A percentile compares a stretch with the other conserved stretches of the same genome.
phyloP scores from a whole-genome alignment of 306 rosid species.

The Argentina anserina region DNA sequence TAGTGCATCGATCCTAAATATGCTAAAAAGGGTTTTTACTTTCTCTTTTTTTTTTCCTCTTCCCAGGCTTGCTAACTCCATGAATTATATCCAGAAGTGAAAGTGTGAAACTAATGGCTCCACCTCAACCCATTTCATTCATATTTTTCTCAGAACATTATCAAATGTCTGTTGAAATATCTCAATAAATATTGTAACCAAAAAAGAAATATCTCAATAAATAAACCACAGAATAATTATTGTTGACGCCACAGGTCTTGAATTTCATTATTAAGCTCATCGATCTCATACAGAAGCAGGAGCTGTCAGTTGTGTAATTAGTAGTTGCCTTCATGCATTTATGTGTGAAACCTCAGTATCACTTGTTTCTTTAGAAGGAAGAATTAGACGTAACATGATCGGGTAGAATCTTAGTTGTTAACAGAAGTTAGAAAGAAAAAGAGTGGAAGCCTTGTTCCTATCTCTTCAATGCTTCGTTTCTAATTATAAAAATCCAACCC shows the following conservation, averaged over 20 bases:
- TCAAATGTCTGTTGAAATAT: neutral
- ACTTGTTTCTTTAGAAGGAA: neutral
- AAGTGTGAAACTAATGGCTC: constrained; percentile 1
- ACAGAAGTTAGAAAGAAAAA: too few relatives aligned
- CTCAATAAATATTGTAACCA: too few relatives aligned
- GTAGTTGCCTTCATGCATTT: neutral
- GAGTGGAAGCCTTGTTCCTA: neutral
- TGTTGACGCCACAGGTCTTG: neutral
- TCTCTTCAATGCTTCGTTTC: neutral
- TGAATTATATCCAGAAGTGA: constrained; percentile 9
- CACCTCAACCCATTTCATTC: neutral
- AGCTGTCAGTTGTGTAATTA: neutral
- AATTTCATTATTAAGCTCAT: neutral
- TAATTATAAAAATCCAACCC: neutral
- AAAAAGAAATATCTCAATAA: neutral
- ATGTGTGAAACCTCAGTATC: neutral
- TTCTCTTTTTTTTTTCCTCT: neutral
- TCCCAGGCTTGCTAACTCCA: constrained; percentile 12
- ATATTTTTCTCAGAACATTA: neutral
- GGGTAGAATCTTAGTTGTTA: too few relatives aligned
- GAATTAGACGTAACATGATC: neutral
- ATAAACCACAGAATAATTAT: neutral
- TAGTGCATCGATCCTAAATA: constrained; percentile 5
- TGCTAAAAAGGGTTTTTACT: neutral
- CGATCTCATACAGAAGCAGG: neutral